Conservation (phyloP, 208 protist genomes). For the Tritrichomonas foetus region DNA sequence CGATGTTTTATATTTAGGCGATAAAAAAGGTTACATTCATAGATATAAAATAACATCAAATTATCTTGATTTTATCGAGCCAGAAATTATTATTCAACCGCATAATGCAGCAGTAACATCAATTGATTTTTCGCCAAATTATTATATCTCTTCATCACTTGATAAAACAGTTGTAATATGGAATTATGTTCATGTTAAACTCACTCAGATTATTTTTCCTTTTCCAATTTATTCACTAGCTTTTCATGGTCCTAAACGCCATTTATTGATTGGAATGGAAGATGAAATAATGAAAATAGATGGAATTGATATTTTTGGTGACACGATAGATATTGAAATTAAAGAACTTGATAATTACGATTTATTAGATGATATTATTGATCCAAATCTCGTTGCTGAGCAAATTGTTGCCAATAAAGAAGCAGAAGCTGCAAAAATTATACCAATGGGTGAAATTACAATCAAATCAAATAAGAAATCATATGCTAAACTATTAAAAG, state of each 20-base stretch:
- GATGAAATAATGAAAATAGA: background rate
- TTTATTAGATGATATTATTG: too few relatives aligned
- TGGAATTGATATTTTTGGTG: too few relatives aligned
- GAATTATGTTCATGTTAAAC: background rate
- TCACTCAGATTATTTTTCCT: background rate
- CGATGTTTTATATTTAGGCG: background rate
- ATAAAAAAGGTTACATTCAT: background rate
- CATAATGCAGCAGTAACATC: background rate
- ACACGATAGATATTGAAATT: too few relatives aligned
- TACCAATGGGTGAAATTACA: too few relatives aligned
- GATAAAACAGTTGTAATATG: background rate
- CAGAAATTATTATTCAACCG: background rate
- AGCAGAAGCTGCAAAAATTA: too few relatives aligned
- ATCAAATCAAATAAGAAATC: too few relatives aligned
- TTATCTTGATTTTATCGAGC: background rate
- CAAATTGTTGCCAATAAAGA: too few relatives aligned
- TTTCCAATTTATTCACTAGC: background rate
- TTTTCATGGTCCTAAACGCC: background rate
- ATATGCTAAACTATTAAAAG: too few relatives aligned
- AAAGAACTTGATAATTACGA: too few relatives aligned
- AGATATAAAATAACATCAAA: background rate
- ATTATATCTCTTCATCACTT: background rate
- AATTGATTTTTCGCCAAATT: background rate
- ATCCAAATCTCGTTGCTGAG: too few relatives aligned
- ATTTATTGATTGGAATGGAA: background rate